Base-by-base conservation (phyloP, 2,329 filamentous ascomycete genomes). In the Ophiosphaerella narmari region DNA sequence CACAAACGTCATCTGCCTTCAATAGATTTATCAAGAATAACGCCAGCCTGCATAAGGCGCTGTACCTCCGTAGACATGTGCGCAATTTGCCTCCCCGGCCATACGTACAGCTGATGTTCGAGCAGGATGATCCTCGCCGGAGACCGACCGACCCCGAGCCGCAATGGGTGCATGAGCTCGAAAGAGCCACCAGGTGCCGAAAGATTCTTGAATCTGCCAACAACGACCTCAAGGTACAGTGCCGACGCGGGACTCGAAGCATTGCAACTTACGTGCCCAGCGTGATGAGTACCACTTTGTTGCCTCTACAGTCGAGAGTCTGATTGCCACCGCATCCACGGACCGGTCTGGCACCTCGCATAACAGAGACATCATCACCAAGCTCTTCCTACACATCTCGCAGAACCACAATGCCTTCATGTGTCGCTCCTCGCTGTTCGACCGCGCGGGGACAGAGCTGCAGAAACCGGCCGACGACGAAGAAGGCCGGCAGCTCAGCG, bases 41-140 rank as follows among this genome's bases (percentile, higher is more conserved):
- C 65, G 67, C 71, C 13, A 74, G 82, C 7, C 73, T 91, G 11
- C 86, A 80, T 68, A 85, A 82, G 51, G 78, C 81, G 18, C 74
- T 89, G 6, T 91, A 89, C 66, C 70, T 86, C 4, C 75, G 75
- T 13, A 69, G 72, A 37, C 77, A 85, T 46, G 86, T 88, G 69
- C 61, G 75, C 4, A 2, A 11, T 14, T 14, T 33, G 6, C 13
- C 24, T 34, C 6, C 12, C 12, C 21, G 2, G n/a, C 24, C 8
- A 2, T 11, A 11, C 12, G 18, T 41, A 23, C 7, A 38, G 38
- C 21, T 39, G 44, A 46, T 41, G 50, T 67, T 35, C 63, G 36
- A n/a, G 1, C 12, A 78, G 75, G 76, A 78, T 54, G 71, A 74
- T 21, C 73, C 76, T 1, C 70, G 67, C 4, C 55, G 52, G 18